These are phyloP conservation scores for Mortierella sp. DNA, from an alignment of 371 early-diverging fungal genomes.

Conservation along the genomic window DNA sequence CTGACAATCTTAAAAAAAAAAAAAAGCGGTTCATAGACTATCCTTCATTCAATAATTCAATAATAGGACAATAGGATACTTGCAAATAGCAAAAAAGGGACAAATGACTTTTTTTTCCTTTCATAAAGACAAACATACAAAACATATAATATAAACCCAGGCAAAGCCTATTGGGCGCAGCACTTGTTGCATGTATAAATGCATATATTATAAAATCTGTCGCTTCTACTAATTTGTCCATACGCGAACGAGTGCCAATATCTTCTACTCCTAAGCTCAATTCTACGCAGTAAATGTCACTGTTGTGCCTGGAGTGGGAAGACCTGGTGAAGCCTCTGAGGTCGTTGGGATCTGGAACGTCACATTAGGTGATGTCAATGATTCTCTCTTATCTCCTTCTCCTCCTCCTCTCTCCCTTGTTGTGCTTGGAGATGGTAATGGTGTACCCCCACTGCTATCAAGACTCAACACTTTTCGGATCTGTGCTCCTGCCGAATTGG, in stretches of 20 bases:
- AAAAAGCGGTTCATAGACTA: no score
- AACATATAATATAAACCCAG: no score
- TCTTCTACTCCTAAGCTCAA: neutral
- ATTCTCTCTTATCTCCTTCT: neutral
- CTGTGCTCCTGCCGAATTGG: conserved; percentile 6
- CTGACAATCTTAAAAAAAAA: no score
- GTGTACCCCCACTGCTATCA: neutral
- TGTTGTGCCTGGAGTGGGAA: conserved; percentile 8
- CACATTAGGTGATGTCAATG: conserved; percentile 1
- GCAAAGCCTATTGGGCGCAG: no score
- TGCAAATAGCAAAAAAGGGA: no score
- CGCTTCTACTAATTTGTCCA: neutral
- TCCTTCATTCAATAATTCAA: no score
- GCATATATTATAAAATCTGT: no score
- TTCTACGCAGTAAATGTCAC: conserved; percentile 15
- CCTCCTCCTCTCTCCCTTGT: no score
- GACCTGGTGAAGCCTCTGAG: neutral
- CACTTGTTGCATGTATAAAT: no score
- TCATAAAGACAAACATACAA: no score
- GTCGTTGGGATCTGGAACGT: conserved; percentile 16
- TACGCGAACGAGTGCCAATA: neutral
- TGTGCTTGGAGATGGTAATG: neutral
- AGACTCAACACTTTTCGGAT: conserved; percentile 17
- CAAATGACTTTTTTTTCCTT: no score
- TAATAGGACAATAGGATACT: no score